Conservation (phyloP, 495 filamentous ascomycete species). For the Penicillium tannophilum region DNA sequence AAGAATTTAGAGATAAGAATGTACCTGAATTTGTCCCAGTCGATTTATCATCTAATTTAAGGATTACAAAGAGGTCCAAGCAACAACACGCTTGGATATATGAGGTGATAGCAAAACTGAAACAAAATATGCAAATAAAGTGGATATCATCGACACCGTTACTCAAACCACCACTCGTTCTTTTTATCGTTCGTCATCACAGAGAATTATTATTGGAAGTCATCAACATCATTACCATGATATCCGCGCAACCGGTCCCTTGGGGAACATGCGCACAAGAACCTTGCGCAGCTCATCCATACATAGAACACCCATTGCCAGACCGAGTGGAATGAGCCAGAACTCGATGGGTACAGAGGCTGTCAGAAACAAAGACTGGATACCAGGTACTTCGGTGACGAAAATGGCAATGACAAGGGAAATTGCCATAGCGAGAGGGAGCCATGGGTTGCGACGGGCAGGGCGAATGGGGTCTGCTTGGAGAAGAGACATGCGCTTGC, state of each 20-base stretch:
- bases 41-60: too few relatives aligned
- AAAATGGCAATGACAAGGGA: conserved; percentile 54
- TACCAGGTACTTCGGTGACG: conserved; percentile 51
- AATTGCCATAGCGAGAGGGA: conserved; percentile 44
- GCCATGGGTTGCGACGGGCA: conserved; percentile 52
- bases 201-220: too few relatives aligned
- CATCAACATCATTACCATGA: conserved; percentile 40
- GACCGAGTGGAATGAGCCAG: conserved; percentile 52
- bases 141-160: background rate
- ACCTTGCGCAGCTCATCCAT: conserved; percentile 54
- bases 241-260: conserved; percentile 41
- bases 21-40: too few relatives aligned
- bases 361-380: conserved; percentile 51
- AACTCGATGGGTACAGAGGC: conserved; percentile 51
- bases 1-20: too few relatives aligned
- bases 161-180: background rate
- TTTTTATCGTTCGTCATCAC: background rate
- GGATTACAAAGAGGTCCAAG: too few relatives aligned
- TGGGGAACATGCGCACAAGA: conserved; percentile 46
- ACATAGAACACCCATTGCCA: conserved; percentile 50
- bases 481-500: conserved; percentile 50
- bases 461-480: conserved; percentile 54
- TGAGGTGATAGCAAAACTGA: too few relatives aligned
- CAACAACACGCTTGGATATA: too few relatives aligned
- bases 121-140: too few relatives aligned